phyloP scores from a whole-genome alignment of 192 early-diverging fungal species.

The Backusella mclennaniae region DNA sequence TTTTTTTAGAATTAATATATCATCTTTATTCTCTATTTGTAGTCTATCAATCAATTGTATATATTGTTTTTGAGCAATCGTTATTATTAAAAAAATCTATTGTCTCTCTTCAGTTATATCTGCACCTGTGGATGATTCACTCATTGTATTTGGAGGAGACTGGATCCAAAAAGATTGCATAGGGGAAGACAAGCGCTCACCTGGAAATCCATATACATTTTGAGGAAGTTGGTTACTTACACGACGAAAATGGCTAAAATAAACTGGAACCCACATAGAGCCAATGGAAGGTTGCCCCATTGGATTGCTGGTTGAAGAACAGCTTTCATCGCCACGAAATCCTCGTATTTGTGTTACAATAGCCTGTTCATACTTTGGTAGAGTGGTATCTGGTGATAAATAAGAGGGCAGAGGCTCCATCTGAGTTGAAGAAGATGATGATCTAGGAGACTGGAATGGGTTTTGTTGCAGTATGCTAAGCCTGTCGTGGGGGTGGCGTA shows the following conservation, averaged over 20 bases:
- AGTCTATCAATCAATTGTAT: neutral
- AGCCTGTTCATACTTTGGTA: constrained; percentile 25
- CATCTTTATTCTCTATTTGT: neutral
- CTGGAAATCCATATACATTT: neutral
- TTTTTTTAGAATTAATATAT: neutral
- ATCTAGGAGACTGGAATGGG: neutral
- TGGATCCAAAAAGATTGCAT: constrained; percentile 1
- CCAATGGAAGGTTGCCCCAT: neutral
- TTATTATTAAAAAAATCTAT: neutral
- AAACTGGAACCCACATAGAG: constrained; percentile 7
- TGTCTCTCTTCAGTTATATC: neutral
- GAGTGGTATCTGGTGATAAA: constrained; percentile 1
- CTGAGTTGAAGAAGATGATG: neutral
- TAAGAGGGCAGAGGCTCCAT: constrained; percentile 14
- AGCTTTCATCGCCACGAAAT: neutral
- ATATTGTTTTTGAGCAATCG: neutral
- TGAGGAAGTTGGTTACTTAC: constrained; percentile 5
- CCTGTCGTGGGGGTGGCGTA: neutral
- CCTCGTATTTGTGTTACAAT: constrained; percentile 26
- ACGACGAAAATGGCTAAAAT: neutral
- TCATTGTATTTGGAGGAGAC: neutral
- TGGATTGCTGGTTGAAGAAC: neutral
- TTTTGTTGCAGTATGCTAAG: neutral
- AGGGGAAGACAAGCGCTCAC: neutral
- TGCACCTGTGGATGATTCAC: neutral